phyloP scores from a whole-genome alignment of 2,329 filamentous ascomycete species.

The Phialophora expanda region DNA sequence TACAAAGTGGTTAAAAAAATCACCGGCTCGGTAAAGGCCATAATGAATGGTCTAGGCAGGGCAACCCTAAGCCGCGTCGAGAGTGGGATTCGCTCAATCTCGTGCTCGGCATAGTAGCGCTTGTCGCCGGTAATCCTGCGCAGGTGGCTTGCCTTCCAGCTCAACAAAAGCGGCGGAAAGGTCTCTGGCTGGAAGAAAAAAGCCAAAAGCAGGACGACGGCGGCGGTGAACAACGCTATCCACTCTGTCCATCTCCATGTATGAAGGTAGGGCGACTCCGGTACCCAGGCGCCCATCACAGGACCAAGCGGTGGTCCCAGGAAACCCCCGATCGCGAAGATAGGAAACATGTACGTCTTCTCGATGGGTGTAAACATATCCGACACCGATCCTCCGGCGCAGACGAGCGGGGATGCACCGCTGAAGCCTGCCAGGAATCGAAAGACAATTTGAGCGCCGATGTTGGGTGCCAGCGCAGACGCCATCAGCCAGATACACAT shows the following conservation, averaged over 20 bases:
- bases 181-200: constrained; percentile 58
- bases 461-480: constrained; percentile 53
- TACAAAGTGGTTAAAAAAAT: constrained; percentile 3
- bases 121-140: constrained; percentile 47
- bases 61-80: constrained; percentile 38
- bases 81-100: constrained; percentile 51
- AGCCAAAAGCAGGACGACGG: constrained; percentile 43
- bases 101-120: constrained; percentile 49
- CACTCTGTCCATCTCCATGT: constrained; percentile 57
- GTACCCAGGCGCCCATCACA: constrained; percentile 52
- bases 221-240: constrained; percentile 49
- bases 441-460: constrained; percentile 55
- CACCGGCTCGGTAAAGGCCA: constrained; percentile 14
- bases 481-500: constrained; percentile 58
- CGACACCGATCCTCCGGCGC: constrained; percentile 4
- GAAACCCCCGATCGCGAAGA: constrained; percentile 50
- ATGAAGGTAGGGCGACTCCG: constrained; percentile 41
- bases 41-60: constrained; percentile 4
- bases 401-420: constrained; percentile 53
- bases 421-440: constrained; percentile 59
- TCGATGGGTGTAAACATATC: constrained; percentile 5
- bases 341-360: constrained; percentile 47
- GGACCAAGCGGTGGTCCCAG: constrained; percentile 16
- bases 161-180: constrained; percentile 52
- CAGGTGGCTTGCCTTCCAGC: constrained; percentile 48